Evolutionary conservation across 2,329 filamentous ascomycete genomes (phyloP), one percentile per base, ranked within the genome.

Genomic region (Aspergillus sojae): DNA sequence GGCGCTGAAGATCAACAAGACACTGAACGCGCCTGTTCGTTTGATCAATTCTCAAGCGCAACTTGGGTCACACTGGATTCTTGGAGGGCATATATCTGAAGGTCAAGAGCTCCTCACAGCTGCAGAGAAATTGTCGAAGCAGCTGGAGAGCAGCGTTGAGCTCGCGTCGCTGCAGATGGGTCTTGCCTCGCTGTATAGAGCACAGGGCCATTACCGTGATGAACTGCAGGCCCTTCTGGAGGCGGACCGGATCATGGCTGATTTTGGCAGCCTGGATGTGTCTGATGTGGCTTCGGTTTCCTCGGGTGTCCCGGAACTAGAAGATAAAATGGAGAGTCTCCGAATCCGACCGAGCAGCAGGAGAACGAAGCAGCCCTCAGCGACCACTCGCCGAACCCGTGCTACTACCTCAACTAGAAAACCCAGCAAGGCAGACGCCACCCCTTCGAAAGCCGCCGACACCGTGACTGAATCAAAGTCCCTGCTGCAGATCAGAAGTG

Each of bases 1-100:
- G 70, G 93, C 93, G 0, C 83, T 90, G 60, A 92, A 91, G 71
- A 86, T 96, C 64, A 92, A 92, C 26, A 84, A 85, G 63, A 87
- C 85, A n/a, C 86, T 91, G 10, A 82, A 85, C 55, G 89, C 91
- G 0, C 82, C 85, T 41, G 83, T 89, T 14, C 79, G 84, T 1
- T 74, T 81, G 32, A 77, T 81, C 23, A 79, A 82, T 45, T 82
- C 81, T 53, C 76, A 82, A 70, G 79, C 80, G 56, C 71, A 84
- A 67, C 71, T 83, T 57, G 81, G 80, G 16, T 76, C 82, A 57
- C 80, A 82, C 58, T 84, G 81, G 77, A 80, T 83, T 50, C 79
- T 82, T 52, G 82, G 84, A 59, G 83, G 82, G 5, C 77, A 82
- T 67, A 62, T 81, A 3, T 77, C 80, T 16, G 84, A 86, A 71